Conservation (phyloP, 2,329 filamentous ascomycete species). For the Nannizziopsis arthrosporioides region DNA sequence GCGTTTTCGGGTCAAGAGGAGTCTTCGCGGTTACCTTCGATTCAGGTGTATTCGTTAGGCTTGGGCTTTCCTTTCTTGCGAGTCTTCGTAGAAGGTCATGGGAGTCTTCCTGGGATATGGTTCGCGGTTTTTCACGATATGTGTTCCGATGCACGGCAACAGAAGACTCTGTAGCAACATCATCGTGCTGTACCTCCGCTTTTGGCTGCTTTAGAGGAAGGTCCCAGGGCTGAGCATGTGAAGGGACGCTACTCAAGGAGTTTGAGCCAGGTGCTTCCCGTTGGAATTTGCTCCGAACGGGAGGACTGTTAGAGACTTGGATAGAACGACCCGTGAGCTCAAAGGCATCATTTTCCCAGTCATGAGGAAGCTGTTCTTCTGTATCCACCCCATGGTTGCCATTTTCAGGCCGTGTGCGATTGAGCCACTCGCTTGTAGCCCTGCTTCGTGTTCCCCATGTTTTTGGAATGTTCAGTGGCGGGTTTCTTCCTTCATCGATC, state of each 20-base stretch:
- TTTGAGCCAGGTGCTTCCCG: constrained; percentile 14
- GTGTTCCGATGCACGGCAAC: neutral
- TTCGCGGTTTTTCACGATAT: neutral
- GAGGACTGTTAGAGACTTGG: constrained; percentile 24
- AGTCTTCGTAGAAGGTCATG: constrained; percentile 34
- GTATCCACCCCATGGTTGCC: constrained; percentile 13
- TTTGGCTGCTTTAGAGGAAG: neutral
- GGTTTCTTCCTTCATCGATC: constrained; percentile 21
- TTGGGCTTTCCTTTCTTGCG: constrained; percentile 29
- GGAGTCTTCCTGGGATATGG: constrained; percentile 22
- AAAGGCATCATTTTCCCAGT: constrained; percentile 19
- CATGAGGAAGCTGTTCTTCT: constrained; percentile 9
- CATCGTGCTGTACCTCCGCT: neutral
- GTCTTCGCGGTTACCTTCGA: constrained; percentile 23
- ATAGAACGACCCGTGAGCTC: constrained; percentile 22
- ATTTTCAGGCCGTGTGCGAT: constrained; percentile 21
- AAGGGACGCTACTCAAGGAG: neutral
- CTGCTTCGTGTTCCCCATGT: constrained; percentile 28
- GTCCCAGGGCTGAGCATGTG: neutral
- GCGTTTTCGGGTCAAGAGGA: constrained; percentile 33
- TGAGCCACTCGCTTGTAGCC: constrained; percentile 27
- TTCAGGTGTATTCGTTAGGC: constrained; percentile 26
- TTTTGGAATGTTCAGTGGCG: constrained; percentile 28
- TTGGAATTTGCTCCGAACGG: constrained; percentile 19
- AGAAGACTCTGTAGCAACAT: neutral